A percentile compares a stretch with the other conserved stretches of the same genome.
Evolutionary conservation across 2,329 filamentous ascomycete genomes (phyloP).

Genomic region (Venturia carpophila): DNA sequence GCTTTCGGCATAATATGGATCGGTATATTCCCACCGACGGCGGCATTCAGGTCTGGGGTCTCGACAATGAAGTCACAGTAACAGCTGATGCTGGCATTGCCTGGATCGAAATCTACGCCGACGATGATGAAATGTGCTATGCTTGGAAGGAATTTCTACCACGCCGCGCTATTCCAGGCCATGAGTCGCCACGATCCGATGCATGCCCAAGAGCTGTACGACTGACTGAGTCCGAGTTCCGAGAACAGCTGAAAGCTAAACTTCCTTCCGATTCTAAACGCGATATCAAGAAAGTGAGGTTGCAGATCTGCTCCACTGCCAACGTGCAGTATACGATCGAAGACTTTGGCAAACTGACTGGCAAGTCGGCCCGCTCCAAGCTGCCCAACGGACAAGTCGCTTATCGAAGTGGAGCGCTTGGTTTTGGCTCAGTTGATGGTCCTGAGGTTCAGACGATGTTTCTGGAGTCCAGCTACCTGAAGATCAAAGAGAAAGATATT

Average conservation of each 20-base stretch:
- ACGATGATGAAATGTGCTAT: slow-evolving; percentile 73
- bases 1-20: slow-evolving; percentile 78
- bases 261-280: slow-evolving; percentile 61
- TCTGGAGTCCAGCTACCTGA: slow-evolving; percentile 54
- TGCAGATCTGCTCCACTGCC: slow-evolving; percentile 69
- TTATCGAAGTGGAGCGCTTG: slow-evolving; percentile 68
- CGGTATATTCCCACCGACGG: slow-evolving; percentile 50
- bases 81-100: slow-evolving; percentile 76
- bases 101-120: slow-evolving; percentile 73
- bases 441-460: slow-evolving; percentile 65
- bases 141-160: slow-evolving; percentile 71
- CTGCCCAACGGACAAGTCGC: slow-evolving; percentile 66
- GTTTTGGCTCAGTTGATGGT: slow-evolving; percentile 62
- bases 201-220: slow-evolving; percentile 62
- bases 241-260: slow-evolving; percentile 39
- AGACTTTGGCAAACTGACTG: slow-evolving; percentile 62
- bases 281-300: slow-evolving; percentile 56
- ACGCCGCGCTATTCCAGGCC: background rate
- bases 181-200: slow-evolving; percentile 18
- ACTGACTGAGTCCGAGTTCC: slow-evolving; percentile 67
- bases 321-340: slow-evolving; percentile 67
- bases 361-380: slow-evolving; percentile 66
- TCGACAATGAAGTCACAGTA: slow-evolving; percentile 69
- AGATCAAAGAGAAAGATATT: slow-evolving; percentile 28
- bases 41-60: slow-evolving; percentile 77